Base-by-base conservation (phyloP, 768 basidiomycete species). In the Rhizopogon vulgaris region DNA sequence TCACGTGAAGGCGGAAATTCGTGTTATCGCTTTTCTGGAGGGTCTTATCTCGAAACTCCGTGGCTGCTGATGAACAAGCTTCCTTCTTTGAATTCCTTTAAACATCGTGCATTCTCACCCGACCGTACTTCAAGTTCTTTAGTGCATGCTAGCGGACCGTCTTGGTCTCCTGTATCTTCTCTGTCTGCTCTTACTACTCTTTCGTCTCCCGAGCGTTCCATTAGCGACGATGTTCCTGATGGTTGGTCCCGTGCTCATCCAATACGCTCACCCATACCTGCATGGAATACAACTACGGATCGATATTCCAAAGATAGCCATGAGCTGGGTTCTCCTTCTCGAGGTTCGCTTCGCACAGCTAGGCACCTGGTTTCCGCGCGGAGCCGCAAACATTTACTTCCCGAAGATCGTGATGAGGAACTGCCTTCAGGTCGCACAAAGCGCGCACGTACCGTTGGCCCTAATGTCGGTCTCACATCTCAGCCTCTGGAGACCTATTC, bases 141-240 rank as follows among this genome's bases (percentile, higher is more conserved):
- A 2, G 32, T 47, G 38, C 10, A 56, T 52, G 49, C 32, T 49
- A 56, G 41, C 38, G 56, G 48, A 15, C 58, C 41, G 48, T 61
- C 48, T 28, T 43, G 51, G 6, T 64, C 68, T 7, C 59, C 68
- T 25, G 9, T 60, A 3, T 68, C 68, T 7, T 56, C 59, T 50
- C 45, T 64, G 40, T 68, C 66, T 6, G 60, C 62, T 42, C 66
- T 68, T 25, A 69, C 63, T 9, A 50, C 68, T 10, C 49, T 69
- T 24, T 62, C 66, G 48, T 68, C 66, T 57, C 55, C 59, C 6
- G 47, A 49, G 48, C 39, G 48, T 45, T 56, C 54, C 22, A 18
- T 15, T 24, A 15, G 45, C 18, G 14, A 34, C 12, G 22, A 34
- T 34, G 4, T 34, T 34, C 32, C 45, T 22, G 45, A 32, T 6